Evolutionary conservation across 345 rosid genomes (phyloP).

Genomic region (Mallotus nudiflorus): DNA sequence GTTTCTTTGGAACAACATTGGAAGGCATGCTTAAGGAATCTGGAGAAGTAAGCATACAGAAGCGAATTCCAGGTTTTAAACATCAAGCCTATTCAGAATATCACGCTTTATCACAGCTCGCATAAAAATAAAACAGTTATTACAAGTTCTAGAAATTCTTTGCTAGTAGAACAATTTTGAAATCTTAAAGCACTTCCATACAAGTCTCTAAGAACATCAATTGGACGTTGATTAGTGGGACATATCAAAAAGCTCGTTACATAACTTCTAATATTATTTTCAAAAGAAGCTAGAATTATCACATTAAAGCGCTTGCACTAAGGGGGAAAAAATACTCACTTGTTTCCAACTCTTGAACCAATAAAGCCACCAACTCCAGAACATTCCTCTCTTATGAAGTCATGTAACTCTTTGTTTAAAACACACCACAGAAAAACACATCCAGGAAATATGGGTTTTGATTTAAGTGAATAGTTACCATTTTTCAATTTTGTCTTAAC

Average conservation of each 20-base stretch:
- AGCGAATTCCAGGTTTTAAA: not conserved
- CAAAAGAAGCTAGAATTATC: not conserved
- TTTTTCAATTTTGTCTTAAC: conserved; percentile 68
- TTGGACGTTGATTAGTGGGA: not conserved
- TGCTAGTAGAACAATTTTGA: not conserved
- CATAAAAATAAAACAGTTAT: not conserved
- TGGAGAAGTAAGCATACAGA: not conserved
- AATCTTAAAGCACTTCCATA: not conserved
- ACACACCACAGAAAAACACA: conserved; percentile 73
- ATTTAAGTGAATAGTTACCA: conserved; percentile 60
- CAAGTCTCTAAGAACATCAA: not conserved
- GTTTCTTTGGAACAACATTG: too few relatives aligned
- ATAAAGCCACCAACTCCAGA: conserved; percentile 81
- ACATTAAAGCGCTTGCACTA: not conserved
- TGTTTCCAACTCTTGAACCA: conserved; percentile 80
- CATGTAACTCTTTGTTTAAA: conserved; percentile 83
- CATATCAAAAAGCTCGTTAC: not conserved
- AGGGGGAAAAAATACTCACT: conserved; percentile 42
- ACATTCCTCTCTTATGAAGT: conserved; percentile 55
- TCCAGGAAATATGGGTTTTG: conserved; percentile 70
- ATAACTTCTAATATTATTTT: not conserved
- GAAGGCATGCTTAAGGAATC: not conserved
- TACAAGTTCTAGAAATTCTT: not conserved
- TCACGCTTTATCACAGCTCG: not conserved
- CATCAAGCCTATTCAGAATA: not conserved